Conservation (phyloP, 257 asterid species). For the Solanum acaule region DNA sequence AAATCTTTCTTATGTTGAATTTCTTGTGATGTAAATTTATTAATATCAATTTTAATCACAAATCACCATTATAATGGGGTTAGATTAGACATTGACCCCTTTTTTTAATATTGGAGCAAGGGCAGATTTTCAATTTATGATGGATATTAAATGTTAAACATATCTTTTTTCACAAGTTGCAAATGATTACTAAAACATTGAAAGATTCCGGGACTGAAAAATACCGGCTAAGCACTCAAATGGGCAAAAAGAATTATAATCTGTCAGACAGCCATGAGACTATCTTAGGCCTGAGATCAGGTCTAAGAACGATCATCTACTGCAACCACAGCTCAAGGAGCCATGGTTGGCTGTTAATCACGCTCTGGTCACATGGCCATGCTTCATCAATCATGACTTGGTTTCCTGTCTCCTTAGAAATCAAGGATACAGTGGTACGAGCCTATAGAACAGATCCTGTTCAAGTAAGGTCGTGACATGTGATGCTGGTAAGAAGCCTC, state of each 20-base stretch:
- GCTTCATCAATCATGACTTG: background rate
- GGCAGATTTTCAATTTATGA: background rate
- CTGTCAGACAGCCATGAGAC: background rate
- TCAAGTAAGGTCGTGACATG: background rate
- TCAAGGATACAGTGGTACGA: background rate
- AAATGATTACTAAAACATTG: background rate
- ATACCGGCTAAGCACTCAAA: no score
- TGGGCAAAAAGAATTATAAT: no score
- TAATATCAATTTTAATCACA: background rate
- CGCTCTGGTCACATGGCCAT: background rate
- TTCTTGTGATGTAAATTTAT: background rate
- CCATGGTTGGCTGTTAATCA: rapidly evolving
- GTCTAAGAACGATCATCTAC: background rate
- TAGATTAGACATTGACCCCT: background rate
- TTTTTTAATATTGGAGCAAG: background rate
- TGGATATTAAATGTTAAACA: background rate
- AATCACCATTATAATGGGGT: background rate
- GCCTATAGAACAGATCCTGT: background rate
- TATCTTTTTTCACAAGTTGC: background rate
- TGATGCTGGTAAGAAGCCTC: background rate
- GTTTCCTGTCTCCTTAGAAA: background rate
- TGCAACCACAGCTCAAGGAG: background rate
- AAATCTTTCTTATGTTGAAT: background rate
- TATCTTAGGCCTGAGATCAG: background rate
- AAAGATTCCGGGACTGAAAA: no score